These are phyloP conservation scores for Aleurites moluccanus DNA, from an alignment of 441 rosid species.

Conservation along the genomic window DNA sequence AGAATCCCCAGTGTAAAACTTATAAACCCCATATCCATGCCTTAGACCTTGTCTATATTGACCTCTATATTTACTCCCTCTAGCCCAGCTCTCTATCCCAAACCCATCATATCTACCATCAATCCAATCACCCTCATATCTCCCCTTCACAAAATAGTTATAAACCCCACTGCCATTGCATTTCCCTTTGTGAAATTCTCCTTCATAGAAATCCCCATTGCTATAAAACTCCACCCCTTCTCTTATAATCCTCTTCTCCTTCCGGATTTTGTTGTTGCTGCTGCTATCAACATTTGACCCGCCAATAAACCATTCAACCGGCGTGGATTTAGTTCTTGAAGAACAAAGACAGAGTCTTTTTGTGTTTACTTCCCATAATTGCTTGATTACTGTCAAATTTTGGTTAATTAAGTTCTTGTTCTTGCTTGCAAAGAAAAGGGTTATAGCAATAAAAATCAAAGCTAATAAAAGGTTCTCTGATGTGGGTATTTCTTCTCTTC, in stretches of 20 bases:
- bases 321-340: slow-evolving; percentile 45
- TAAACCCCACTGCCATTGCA: slow-evolving; percentile 96
- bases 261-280: slow-evolving; percentile 16
- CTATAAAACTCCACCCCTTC: slow-evolving; percentile 93
- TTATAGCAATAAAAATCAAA: slow-evolving; percentile 66
- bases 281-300: slow-evolving; percentile 37
- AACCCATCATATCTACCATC: slow-evolving; percentile 88
- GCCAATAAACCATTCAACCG: slow-evolving; percentile 81
- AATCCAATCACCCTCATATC: slow-evolving; percentile 93
- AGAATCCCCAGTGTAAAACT: slow-evolving; percentile 84
- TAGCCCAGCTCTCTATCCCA: slow-evolving; percentile 91
- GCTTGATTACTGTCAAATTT: slow-evolving; percentile 38
- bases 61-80: slow-evolving; percentile 88
- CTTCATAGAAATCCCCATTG: slow-evolving; percentile 91
- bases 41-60: slow-evolving; percentile 76
- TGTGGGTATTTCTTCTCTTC: slow-evolving; percentile 61
- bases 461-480: slow-evolving; percentile 80
- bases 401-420: slow-evolving; percentile 60
- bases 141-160: slow-evolving; percentile 69
- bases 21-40: slow-evolving; percentile 75
- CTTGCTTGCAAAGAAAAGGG: slow-evolving; percentile 73
- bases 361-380: slow-evolving; percentile 43
- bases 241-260: slow-evolving; percentile 35
- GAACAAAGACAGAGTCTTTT: slow-evolving; percentile 33
- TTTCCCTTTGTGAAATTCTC: slow-evolving; percentile 77